These are phyloP conservation scores for Lasiodiplodia theobromae DNA, from an alignment of 2,329 filamentous ascomycete genomes.

Conservation along the genomic window DNA sequence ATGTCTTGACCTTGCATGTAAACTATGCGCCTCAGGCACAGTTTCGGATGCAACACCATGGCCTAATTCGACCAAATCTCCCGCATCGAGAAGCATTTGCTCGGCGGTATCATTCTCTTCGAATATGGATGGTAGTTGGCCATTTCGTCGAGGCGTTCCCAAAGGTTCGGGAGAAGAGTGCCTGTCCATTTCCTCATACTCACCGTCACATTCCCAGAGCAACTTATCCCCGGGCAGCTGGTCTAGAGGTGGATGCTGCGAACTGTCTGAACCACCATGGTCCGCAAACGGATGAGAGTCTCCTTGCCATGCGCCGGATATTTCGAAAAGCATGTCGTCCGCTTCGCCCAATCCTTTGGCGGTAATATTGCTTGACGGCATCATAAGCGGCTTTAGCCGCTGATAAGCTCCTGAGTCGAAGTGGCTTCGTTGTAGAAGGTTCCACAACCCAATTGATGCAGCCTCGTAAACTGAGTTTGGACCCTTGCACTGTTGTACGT, in stretches of 20 bases:
- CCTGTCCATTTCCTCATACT: background rate
- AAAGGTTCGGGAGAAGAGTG: background rate
- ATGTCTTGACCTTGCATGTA: slow-evolving; percentile 5
- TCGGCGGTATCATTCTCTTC: background rate
- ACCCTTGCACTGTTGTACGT: slow-evolving; percentile 5
- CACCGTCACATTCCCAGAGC: slow-evolving; percentile 28
- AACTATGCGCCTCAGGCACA: background rate
- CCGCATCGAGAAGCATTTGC: background rate
- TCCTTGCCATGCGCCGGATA: background rate
- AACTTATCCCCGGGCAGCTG: background rate
- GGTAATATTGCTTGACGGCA: background rate
- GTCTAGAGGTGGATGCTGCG: background rate
- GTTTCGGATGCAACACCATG: background rate
- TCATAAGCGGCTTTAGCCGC: slow-evolving; percentile 25
- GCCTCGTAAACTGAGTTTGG: slow-evolving; percentile 15
- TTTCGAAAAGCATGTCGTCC: slow-evolving; percentile 11
- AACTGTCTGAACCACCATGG: background rate
- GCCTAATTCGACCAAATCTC: background rate
- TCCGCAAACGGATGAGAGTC: background rate
- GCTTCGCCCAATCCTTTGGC: background rate
- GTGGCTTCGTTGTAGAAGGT: slow-evolving; percentile 23
- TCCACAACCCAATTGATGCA: slow-evolving; percentile 23
- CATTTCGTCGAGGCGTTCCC: background rate
- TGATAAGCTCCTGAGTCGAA: slow-evolving; percentile 27
- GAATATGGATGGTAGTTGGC: background rate